These are phyloP conservation scores for Tricholoma furcatifolium DNA, from an alignment of 768 basidiomycete species.

Conservation along the genomic window DNA sequence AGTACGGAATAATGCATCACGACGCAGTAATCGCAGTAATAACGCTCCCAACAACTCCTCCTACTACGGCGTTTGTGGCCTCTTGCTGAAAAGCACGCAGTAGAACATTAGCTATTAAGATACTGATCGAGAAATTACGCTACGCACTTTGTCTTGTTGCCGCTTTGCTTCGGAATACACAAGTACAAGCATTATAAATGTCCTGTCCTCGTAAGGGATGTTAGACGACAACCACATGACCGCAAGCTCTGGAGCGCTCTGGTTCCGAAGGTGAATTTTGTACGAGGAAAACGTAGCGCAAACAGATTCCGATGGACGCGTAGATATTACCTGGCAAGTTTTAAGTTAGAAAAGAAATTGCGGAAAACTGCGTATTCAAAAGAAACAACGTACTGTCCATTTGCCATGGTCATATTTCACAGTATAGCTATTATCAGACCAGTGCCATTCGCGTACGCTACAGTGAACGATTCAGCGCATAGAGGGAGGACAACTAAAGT, in stretches of 20 bases:
- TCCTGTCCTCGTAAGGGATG: not conserved
- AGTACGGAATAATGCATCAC: too few species aligned
- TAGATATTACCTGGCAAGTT: not conserved
- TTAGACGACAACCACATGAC: not conserved
- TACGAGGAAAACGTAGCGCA: not conserved
- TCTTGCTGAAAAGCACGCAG: not conserved
- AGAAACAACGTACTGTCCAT: not conserved
- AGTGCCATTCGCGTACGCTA: conserved; percentile 2
- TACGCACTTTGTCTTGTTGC: not conserved
- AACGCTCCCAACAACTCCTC: not conserved
- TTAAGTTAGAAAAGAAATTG: not conserved
- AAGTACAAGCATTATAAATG: conserved; percentile 10
- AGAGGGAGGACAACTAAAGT: too few species aligned
- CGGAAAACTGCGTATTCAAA: too few species aligned
- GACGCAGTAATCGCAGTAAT: too few species aligned
- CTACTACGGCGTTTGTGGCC: not conserved
- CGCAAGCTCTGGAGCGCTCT: not conserved
- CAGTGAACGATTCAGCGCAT: not conserved
- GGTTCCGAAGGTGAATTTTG: not conserved
- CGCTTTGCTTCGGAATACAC: conserved; percentile 11
- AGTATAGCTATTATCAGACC: not conserved
- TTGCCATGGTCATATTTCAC: conserved; percentile 1
- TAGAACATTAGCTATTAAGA: not conserved
- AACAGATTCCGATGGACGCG: not conserved
- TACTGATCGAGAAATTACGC: not conserved